Conservation (phyloP, 306 rosid genomes). For the Cicer cuneatum region DNA sequence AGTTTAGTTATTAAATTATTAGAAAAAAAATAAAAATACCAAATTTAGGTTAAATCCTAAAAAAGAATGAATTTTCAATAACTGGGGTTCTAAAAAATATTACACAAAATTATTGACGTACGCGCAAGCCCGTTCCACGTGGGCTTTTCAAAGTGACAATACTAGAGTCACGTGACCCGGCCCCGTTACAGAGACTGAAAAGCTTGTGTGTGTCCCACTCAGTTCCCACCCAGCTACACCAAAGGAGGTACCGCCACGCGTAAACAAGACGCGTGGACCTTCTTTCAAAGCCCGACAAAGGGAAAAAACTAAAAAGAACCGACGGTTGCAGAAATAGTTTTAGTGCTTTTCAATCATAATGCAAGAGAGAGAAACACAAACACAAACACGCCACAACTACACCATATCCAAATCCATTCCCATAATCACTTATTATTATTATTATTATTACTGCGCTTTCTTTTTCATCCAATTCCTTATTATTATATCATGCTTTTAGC, state of each 20-base stretch:
- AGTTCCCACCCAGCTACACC: background rate
- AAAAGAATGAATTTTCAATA: too few relatives aligned
- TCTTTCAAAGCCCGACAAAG: background rate
- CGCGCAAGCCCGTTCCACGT: too few relatives aligned
- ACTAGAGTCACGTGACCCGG: constrained; percentile 46
- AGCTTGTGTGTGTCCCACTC: constrained; percentile 23
- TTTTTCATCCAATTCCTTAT: constrained; percentile 22
- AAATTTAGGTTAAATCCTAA: too few relatives aligned
- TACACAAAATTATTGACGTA: too few relatives aligned
- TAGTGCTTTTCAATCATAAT: background rate
- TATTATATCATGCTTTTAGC: constrained; percentile 4
- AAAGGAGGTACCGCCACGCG: constrained; percentile 45
- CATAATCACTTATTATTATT: constrained; percentile 3
- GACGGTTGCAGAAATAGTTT: constrained; percentile 24
- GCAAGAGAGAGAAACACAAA: constrained; percentile 39
- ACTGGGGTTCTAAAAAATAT: too few relatives aligned
- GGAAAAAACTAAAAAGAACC: background rate
- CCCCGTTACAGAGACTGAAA: constrained; percentile 14
- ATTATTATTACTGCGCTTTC: background rate
- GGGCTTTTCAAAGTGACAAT: too few relatives aligned
- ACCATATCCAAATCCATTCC: constrained; percentile 27
- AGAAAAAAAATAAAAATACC: too few relatives aligned
- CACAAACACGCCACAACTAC: constrained; percentile 14
- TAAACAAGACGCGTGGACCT: constrained; percentile 47
- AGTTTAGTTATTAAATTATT: too few relatives aligned